Evolutionary conservation across 2,329 filamentous ascomycete genomes (phyloP).

Genomic region (Thielaviopsis cerberus): DNA sequence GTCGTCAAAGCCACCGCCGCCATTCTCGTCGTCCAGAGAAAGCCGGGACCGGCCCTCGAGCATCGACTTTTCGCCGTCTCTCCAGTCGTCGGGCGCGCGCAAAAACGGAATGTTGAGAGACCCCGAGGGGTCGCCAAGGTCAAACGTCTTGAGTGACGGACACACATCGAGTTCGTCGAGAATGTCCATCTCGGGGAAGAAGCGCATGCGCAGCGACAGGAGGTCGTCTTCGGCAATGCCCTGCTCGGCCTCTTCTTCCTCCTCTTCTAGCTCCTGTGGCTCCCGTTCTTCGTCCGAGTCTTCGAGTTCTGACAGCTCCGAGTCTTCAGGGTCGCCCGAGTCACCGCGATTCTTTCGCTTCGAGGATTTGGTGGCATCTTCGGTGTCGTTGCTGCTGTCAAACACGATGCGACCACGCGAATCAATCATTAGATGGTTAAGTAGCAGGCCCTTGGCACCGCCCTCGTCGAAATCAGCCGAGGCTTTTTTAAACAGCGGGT

Average conservation of each 20-base stretch:
- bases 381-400: constrained; percentile 82
- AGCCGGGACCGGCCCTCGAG: constrained; percentile 56
- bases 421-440: constrained; percentile 96
- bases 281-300: constrained; percentile 20
- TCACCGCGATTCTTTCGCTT: constrained; percentile 17
- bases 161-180: constrained; percentile 84
- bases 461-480: constrained; percentile 97
- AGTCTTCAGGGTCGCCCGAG: background rate
- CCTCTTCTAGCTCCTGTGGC: constrained; percentile 22
- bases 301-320: constrained; percentile 4
- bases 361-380: constrained; percentile 24
- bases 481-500: constrained; percentile 97
- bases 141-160: constrained; percentile 83
- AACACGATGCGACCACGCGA: constrained; percentile 84
- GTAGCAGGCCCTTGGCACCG: constrained; percentile 78
- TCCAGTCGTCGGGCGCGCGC: constrained; percentile 74
- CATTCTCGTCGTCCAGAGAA: constrained; percentile 74
- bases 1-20: constrained; percentile 52
- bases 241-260: constrained; percentile 24
- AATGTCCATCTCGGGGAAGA: constrained; percentile 62
- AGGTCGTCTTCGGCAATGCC: constrained; percentile 55
- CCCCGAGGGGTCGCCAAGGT: constrained; percentile 69
- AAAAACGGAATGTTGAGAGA: constrained; percentile 82
- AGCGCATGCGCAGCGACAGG: constrained; percentile 51
- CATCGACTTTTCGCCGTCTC: constrained; percentile 35